Evolutionary conservation across 306 rosid genomes (phyloP).

Genomic region (Cicer yamashitae): DNA sequence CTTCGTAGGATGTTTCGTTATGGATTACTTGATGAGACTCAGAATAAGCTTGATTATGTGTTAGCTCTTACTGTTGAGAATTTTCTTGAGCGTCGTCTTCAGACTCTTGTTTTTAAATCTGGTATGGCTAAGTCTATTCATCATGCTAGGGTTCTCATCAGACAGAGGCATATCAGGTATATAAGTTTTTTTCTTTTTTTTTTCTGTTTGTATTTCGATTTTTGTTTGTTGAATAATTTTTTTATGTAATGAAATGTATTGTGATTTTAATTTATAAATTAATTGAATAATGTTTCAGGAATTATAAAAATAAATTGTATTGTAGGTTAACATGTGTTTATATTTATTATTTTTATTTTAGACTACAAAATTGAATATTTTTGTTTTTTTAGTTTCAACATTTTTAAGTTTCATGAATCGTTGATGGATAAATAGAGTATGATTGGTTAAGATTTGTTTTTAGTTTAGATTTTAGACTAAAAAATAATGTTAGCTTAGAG

Average conservation of each 20-base stretch:
- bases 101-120: constrained; percentile 59
- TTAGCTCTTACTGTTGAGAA: constrained; percentile 67
- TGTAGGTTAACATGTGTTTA: too few species aligned
- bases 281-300: too few species aligned
- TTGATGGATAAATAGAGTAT: too few species aligned
- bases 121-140: constrained; percentile 74
- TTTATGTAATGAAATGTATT: neutral
- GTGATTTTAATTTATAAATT: too few species aligned
- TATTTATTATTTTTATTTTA: too few species aligned
- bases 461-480: too few species aligned
- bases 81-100: constrained; percentile 64
- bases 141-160: constrained; percentile 67
- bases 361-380: too few species aligned
- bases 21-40: constrained; percentile 61
- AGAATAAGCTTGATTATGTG: constrained; percentile 67
- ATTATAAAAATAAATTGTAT: too few species aligned
- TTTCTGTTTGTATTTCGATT: neutral
- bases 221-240: neutral
- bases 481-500: too few species aligned
- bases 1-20: constrained; percentile 61
- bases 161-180: constrained; percentile 64
- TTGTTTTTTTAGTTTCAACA: too few species aligned
- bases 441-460: too few species aligned
- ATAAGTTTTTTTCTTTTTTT: neutral
- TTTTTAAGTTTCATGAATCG: too few species aligned